A percentile compares a stretch with the other conserved stretches of the same genome.
These are phyloP conservation scores for Tranzscheliella williamsii DNA, from an alignment of 1,284 basidiomycete species.

Conservation along the genomic window DNA sequence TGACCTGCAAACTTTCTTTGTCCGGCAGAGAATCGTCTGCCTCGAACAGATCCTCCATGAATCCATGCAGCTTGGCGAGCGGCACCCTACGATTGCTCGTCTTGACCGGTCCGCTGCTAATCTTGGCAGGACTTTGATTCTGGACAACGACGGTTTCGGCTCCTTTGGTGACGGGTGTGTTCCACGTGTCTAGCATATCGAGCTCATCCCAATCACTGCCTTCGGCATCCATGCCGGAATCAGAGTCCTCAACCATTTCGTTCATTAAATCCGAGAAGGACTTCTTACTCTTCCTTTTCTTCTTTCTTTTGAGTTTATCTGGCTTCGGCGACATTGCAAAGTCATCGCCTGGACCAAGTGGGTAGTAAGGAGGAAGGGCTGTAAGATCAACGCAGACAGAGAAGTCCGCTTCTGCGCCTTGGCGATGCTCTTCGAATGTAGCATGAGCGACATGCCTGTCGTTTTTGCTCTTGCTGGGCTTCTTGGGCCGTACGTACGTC, in stretches of 20 bases:
- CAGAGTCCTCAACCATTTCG: conserved; percentile 32
- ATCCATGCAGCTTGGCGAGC: conserved; percentile 72
- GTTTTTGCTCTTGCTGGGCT: too few species aligned
- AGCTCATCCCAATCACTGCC: conserved; percentile 44
- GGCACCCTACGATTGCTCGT: conserved; percentile 61
- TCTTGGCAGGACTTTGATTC: conserved; percentile 13
- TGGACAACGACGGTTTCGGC: conserved; percentile 4
- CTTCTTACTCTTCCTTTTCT: conserved; percentile 13
- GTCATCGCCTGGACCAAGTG: too few species aligned
- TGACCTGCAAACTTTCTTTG: conserved; percentile 67
- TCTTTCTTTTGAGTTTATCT: conserved; percentile 12
- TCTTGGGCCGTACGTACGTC: too few species aligned
- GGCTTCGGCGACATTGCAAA: too few species aligned
- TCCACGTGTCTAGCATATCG: conserved; percentile 18
- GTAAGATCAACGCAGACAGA: too few species aligned
- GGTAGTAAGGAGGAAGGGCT: too few species aligned
- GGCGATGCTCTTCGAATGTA: background rate
- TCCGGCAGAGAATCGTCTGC: conserved; percentile 79
- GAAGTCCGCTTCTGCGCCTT: too few species aligned
- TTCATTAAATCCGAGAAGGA: conserved; percentile 20
- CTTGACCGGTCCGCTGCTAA: conserved; percentile 40
- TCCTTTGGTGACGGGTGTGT: background rate
- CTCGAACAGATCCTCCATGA: conserved; percentile 84
- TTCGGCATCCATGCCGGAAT: conserved; percentile 34
- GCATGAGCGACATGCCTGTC: too few species aligned